Evolutionary conservation across 306 rosid genomes (phyloP).

Genomic region (Crotalaria pallida): DNA sequence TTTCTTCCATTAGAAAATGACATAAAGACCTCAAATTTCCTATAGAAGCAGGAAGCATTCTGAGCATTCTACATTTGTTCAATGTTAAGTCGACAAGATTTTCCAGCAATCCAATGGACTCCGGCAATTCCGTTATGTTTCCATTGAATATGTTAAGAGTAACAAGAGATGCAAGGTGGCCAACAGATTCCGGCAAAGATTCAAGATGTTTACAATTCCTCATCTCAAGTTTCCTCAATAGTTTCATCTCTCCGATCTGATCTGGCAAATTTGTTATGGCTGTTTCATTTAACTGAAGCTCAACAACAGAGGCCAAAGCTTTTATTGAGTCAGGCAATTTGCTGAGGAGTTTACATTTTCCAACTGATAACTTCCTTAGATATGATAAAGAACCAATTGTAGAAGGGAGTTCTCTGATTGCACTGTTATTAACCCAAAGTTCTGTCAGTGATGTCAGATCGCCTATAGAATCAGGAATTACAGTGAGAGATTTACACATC

Average conservation of each 20-base stretch:
- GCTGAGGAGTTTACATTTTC: conserved; percentile 2
- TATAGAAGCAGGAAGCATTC: conserved; percentile 44
- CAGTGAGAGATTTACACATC: conserved; percentile 35
- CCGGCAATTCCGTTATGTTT: background rate
- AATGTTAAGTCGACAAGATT: conserved; percentile 32
- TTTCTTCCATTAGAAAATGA: conserved; percentile 35
- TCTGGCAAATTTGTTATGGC: too few species aligned
- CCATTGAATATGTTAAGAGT: too few species aligned
- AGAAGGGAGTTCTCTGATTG: conserved; percentile 42
- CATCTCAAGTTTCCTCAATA: too few species aligned
- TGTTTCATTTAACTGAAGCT: too few species aligned
- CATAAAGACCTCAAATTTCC: conserved; percentile 41
- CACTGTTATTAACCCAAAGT: conserved; percentile 5
- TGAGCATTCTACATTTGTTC: conserved; percentile 29
- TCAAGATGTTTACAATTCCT: too few species aligned
- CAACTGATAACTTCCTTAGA: conserved; percentile 27
- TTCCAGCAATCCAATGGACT: conserved; percentile 39
- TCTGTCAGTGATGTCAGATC: conserved; percentile 21
- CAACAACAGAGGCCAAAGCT: too few species aligned
- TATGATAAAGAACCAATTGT: conserved; percentile 42
- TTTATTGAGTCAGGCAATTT: conserved; percentile 29
- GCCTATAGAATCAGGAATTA: conserved; percentile 35
- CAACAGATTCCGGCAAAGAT: conserved; percentile 29
- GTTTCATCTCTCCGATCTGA: too few species aligned
- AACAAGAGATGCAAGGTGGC: background rate